Percentiles rank a stretch among this genome's conserved stretches.
phyloP scores from a whole-genome alignment of 192 early-diverging fungal genomes.

The Rhizophagus clarus region DNA sequence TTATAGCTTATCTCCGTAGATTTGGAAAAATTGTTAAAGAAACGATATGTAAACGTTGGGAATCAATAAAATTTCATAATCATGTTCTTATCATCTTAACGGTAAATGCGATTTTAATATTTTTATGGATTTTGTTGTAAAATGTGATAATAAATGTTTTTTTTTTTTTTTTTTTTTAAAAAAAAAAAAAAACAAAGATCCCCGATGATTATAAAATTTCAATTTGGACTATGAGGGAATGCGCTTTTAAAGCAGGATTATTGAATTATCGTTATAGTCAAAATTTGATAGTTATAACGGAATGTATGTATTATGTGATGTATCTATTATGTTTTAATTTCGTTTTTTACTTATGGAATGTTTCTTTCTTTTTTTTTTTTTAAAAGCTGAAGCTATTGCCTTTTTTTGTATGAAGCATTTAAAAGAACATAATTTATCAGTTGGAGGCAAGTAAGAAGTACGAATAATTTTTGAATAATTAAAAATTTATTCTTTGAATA shows the following conservation, averaged over 20 bases:
- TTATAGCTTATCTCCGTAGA: background rate
- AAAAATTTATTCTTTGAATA: background rate
- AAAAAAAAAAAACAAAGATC: background rate
- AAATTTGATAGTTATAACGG: background rate
- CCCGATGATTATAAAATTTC: background rate
- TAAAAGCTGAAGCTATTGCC: conserved; percentile 4
- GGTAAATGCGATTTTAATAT: background rate
- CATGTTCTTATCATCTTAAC: background rate
- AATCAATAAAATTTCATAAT: background rate
- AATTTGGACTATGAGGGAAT: background rate
- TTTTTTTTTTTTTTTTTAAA: background rate
- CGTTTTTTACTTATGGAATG: too few relatives aligned
- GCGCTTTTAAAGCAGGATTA: background rate
- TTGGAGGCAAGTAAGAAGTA: background rate
- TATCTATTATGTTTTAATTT: too few relatives aligned
- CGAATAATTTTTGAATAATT: background rate
- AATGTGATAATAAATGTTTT: background rate
- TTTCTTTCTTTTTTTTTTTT: too few relatives aligned
- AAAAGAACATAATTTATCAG: background rate
- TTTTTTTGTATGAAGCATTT: background rate
- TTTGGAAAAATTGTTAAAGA: background rate
- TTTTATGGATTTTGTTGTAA: background rate
- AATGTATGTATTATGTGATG: background rate
- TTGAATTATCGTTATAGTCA: background rate
- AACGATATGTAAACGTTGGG: too few relatives aligned